Evolutionary conservation across 2,329 filamentous ascomycete species (phyloP), one percentile per base, ranked within the genome.

Genomic region (Paecilomyces formosus): DNA sequence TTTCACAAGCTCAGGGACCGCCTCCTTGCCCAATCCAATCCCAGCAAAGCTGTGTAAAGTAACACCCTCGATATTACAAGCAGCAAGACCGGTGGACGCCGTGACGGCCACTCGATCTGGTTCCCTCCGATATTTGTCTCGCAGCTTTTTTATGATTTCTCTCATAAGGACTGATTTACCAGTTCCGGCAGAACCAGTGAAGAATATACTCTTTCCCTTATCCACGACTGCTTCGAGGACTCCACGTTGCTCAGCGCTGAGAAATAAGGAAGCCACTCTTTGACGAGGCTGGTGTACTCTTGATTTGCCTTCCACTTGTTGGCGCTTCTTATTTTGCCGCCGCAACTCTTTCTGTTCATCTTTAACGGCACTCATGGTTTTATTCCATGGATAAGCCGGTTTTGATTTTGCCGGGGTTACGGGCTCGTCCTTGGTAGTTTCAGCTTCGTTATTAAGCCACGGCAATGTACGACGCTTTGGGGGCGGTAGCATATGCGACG

Each of bases 121-220:
- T 63, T 96, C 90, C 55, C 83, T 82, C 2, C 76, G 78, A 72
- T 88, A 88, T 69, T 95, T 97, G 62, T 84, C 85, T 60, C 88
- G 89, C 55, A 99, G 72, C 3, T 89, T 85, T 4, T 83, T 78
- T 65, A 99, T 97, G 61, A 97, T 96, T 63, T 95, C 87, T 63
- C 92, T 85, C 82, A 99, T 91, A 58, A 99, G 77, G 3, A 99
- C 93, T 1, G 94, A 99, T 79, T 99, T 99, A 73, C 94, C 94
- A 3, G 94, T 97, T 80, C 85, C 92, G 59, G 94, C 94, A 60
- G 94, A 96, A 66, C 94, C 94, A 0, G 94, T 99, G 73, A 99
- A 99, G 78, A 99, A 99, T 2, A 97, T 92, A 66, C 93, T 97
- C 72, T 92, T 88, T 60, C 84, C 84, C 62, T 89, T 79, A 22